A percentile compares a stretch with the other conserved stretches of the same genome.
Evolutionary conservation across 305 asterid genomes (phyloP).

Genomic region (Rubia peregrina): DNA sequence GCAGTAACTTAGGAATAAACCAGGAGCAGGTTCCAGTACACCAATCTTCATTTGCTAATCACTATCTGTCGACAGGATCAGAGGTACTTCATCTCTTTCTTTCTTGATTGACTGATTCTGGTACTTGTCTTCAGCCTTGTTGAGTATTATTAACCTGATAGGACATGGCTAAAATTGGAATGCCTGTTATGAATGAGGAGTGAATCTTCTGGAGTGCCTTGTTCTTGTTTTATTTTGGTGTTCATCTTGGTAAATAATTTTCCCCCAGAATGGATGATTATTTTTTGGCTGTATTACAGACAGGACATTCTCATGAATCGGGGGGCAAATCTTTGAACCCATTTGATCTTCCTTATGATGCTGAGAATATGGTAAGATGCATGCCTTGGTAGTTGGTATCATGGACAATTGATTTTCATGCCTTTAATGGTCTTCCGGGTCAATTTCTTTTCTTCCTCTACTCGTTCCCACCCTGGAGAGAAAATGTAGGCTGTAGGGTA

Average conservation of each 20-base stretch:
- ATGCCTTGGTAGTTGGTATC: not conserved
- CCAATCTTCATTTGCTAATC: constrained; percentile 38
- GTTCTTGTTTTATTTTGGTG: constrained; percentile 5
- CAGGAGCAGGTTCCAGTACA: constrained; percentile 26
- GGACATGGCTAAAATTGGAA: constrained; percentile 32
- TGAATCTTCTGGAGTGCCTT: constrained; percentile 27
- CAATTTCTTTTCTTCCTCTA: not conserved
- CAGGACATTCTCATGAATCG: constrained; percentile 37
- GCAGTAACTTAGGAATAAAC: constrained; percentile 28
- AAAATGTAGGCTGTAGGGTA: not conserved
- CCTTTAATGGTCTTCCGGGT: not conserved
- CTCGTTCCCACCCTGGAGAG: not conserved
- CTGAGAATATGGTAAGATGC: constrained; percentile 45
- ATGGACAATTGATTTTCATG: not conserved
- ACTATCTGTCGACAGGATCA: constrained; percentile 26
- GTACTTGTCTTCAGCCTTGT: constrained; percentile 21
- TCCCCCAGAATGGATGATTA: not conserved
- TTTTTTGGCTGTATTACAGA: constrained; percentile 31
- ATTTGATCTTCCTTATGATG: constrained; percentile 68
- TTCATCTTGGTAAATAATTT: not conserved
- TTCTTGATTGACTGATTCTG: constrained; percentile 10
- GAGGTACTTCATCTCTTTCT: constrained; percentile 38
- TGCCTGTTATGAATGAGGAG: constrained; percentile 26
- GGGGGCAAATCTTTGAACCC: constrained; percentile 57
- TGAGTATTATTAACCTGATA: constrained; percentile 25